Conservation (phyloP, 2,329 filamentous ascomycete species). For the Dichotomopilus funicola region DNA sequence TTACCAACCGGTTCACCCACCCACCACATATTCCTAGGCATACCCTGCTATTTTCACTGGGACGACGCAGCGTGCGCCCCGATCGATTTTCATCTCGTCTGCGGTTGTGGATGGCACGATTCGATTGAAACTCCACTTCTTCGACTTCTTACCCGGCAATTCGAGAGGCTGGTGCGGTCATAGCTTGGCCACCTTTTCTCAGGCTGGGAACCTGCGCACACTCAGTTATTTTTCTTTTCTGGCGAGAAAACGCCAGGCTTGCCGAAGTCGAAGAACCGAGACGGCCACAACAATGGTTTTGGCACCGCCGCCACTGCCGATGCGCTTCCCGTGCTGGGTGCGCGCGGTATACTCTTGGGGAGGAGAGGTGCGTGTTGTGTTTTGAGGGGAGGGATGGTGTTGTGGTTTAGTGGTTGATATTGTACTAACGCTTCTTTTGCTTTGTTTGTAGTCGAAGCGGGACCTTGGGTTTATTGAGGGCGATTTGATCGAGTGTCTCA, state of each 20-base stretch:
- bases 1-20: no score
- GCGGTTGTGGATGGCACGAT: conserved; percentile 11
- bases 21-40: no score
- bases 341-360: conserved; percentile 90
- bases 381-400: background rate
- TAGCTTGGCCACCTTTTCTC: background rate
- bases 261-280: background rate
- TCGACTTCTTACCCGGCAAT: conserved; percentile 5
- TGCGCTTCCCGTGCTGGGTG: conserved; percentile 84
- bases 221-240: background rate
- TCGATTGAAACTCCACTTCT: conserved; percentile 11
- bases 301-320: conserved; percentile 58
- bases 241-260: background rate
- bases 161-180: conserved; percentile 14
- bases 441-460: conserved; percentile 61
- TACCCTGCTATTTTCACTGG: no score
- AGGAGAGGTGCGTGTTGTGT: conserved; percentile 58
- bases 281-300: conserved; percentile 40
- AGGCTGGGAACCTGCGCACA: background rate
- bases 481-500: conserved; percentile 95
- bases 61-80: no score
- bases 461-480: conserved; percentile 97
- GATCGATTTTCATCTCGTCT: background rate
- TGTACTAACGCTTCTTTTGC: conserved; percentile 14
- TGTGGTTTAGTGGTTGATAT: background rate